Percentiles rank a stretch among this genome's conserved stretches.
phyloP scores from a whole-genome alignment of 1,284 basidiomycete genomes.

The Agroathelia rolfsii region DNA sequence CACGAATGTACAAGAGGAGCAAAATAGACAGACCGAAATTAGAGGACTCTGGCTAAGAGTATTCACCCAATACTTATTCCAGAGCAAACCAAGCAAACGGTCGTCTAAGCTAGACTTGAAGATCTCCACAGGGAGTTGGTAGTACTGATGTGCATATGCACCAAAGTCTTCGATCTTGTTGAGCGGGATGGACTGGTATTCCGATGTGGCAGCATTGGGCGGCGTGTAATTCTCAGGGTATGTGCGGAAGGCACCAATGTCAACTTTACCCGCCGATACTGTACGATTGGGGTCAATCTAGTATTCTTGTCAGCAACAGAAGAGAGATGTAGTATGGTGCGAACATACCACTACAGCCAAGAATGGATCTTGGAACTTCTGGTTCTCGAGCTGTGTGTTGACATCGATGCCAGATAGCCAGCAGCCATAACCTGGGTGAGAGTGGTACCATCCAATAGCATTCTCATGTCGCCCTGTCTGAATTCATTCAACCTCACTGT shows the following conservation, averaged over 20 bases:
- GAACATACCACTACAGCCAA: conserved; percentile 85
- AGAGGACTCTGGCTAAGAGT: conserved; percentile 87
- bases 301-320: conserved; percentile 4
- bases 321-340: not conserved
- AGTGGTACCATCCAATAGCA: conserved; percentile 98
- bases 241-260: conserved; percentile 96
- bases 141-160: conserved; percentile 96
- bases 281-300: conserved; percentile 98
- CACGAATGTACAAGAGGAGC: conserved; percentile 23
- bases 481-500: conserved; percentile 1
- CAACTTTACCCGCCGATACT: conserved; percentile 94
- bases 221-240: conserved; percentile 91
- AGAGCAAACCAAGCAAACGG: conserved; percentile 79
- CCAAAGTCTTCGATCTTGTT: conserved; percentile 97
- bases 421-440: conserved; percentile 94
- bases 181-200: conserved; percentile 92
- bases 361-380: conserved; percentile 92
- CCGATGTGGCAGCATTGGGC: conserved; percentile 54
- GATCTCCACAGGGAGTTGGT: conserved; percentile 87
- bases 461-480: conserved; percentile 81
- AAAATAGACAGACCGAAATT: conserved; percentile 63
- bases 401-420: conserved; percentile 97
- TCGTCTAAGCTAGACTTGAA: conserved; percentile 89
- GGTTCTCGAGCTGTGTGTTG: conserved; percentile 91
- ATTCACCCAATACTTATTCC: conserved; percentile 99